Conservation (phyloP, 1,284 basidiomycete genomes). For the Meripilus lineatus region DNA sequence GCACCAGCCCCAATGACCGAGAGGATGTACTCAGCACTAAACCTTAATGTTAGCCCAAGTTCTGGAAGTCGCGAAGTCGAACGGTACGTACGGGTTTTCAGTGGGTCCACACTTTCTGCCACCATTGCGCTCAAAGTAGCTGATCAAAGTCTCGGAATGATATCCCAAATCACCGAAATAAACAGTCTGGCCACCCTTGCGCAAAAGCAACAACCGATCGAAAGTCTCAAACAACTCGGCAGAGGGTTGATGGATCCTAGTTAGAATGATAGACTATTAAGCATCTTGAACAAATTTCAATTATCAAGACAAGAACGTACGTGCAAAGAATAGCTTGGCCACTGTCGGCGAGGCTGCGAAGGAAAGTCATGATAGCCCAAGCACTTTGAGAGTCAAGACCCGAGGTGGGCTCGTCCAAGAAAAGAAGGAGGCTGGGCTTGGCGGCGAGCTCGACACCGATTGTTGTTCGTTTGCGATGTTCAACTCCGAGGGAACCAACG, state of each 20-base stretch:
- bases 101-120: slow-evolving; percentile 34
- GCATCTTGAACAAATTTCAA: no score
- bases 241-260: slow-evolving; percentile 60
- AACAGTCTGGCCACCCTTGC: slow-evolving; percentile 71
- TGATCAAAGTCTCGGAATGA: slow-evolving; percentile 49
- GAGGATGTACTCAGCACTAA: slow-evolving; percentile 53
- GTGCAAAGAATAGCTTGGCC: slow-evolving; percentile 78
- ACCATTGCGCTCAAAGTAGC: slow-evolving; percentile 68
- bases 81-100: slow-evolving; percentile 37
- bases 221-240: slow-evolving; percentile 73
- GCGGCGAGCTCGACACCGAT: slow-evolving; percentile 83
- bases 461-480: slow-evolving; percentile 75
- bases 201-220: slow-evolving; percentile 52
- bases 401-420: slow-evolving; percentile 81
- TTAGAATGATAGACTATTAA: neutral
- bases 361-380: slow-evolving; percentile 79
- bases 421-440: slow-evolving; percentile 75
- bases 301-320: slow-evolving; percentile 20
- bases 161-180: slow-evolving; percentile 76
- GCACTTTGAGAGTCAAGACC: slow-evolving; percentile 88
- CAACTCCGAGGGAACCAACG: slow-evolving; percentile 72
- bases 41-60: neutral
- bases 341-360: slow-evolving; percentile 76
- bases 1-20: slow-evolving; percentile 65
- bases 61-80: slow-evolving; percentile 4